These are phyloP conservation scores for Pezicula neosporulosa DNA, from an alignment of 2,329 filamentous ascomycete species.

Conservation along the genomic window DNA sequence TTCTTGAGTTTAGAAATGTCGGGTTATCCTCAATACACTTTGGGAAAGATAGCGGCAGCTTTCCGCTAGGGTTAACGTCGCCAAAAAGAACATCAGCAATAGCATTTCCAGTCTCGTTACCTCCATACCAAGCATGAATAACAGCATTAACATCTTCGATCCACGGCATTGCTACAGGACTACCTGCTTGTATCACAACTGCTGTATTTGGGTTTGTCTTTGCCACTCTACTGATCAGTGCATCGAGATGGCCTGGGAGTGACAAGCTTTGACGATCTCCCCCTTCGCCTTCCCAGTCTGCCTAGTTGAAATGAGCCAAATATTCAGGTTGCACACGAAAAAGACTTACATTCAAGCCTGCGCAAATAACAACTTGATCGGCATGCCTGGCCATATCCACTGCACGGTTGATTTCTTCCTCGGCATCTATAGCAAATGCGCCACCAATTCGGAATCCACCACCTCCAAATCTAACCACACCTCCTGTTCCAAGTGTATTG, in stretches of 20 bases:
- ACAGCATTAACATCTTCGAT: slow-evolving; percentile 49
- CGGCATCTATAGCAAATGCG: slow-evolving; percentile 51
- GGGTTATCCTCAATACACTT: slow-evolving; percentile 64
- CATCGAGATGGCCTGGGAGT: slow-evolving; percentile 69
- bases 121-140: slow-evolving; percentile 79
- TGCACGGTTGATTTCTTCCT: slow-evolving; percentile 61
- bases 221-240: slow-evolving; percentile 63
- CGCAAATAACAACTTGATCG: slow-evolving; percentile 74
- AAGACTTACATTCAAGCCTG: slow-evolving; percentile 58
- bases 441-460: slow-evolving; percentile 61
- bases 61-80: slow-evolving; percentile 68
- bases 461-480: slow-evolving; percentile 43
- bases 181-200: slow-evolving; percentile 75
- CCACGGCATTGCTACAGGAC: slow-evolving; percentile 72
- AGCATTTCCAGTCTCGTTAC: slow-evolving; percentile 79
- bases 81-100: slow-evolving; percentile 77
- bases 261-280: slow-evolving; percentile 76
- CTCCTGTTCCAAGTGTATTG: slow-evolving; percentile 46
- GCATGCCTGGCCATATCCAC: slow-evolving; percentile 63
- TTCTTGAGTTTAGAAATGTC: slow-evolving; percentile 68
- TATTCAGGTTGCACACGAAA: too few relatives aligned
- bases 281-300: slow-evolving; percentile 79
- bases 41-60: slow-evolving; percentile 71
- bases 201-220: slow-evolving; percentile 65
- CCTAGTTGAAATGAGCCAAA: slow-evolving; percentile 4